Percentiles rank a stretch among this genome's conserved stretches.
Evolutionary conservation across 2,329 filamentous ascomycete genomes (phyloP).

Genomic region (Thelonectria olida): DNA sequence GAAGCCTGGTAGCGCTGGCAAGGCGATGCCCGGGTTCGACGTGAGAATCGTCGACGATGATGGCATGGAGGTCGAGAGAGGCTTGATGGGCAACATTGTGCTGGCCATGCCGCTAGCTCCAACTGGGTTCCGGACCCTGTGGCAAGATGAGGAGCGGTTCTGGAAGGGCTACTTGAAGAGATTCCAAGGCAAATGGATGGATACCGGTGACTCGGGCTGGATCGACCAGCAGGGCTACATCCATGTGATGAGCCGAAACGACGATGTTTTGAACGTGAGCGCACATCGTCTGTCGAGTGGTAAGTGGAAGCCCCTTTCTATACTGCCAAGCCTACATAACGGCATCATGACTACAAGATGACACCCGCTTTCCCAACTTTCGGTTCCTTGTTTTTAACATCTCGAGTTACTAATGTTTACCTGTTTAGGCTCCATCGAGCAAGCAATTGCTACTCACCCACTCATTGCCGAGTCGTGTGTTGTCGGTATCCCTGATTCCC

Average conservation of each 20-base stretch:
- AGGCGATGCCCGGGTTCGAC: conserved; percentile 91
- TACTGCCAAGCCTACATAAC: not conserved
- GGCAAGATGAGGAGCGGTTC: conserved; percentile 86
- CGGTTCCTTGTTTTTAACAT: not conserved
- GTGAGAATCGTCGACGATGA: conserved; percentile 85
- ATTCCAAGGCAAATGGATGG: conserved; percentile 84
- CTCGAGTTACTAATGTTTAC: conserved; percentile 13
- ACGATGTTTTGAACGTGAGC: conserved; percentile 96
- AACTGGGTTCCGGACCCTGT: conserved; percentile 85
- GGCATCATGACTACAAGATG: not conserved
- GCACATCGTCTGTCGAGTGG: conserved; percentile 90
- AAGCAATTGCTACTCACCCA: conserved; percentile 85
- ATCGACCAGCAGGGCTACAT: conserved; percentile 79
- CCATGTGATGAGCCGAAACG: conserved; percentile 71
- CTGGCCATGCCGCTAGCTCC: conserved; percentile 84
- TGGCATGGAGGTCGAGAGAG: conserved; percentile 74
- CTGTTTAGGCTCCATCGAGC: conserved; percentile 79
- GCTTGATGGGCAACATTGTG: conserved; percentile 92
- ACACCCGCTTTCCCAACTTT: not conserved
- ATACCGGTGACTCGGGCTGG: conserved; percentile 91
- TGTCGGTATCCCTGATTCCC: conserved; percentile 82
- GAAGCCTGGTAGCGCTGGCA: conserved; percentile 88
- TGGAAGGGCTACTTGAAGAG: conserved; percentile 85
- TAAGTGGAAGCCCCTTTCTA: conserved; percentile 51
- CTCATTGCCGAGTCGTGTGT: conserved; percentile 85